These are phyloP conservation scores for Stereum hirsutum DNA, from an alignment of 1,284 basidiomycete species.

Conservation along the genomic window DNA sequence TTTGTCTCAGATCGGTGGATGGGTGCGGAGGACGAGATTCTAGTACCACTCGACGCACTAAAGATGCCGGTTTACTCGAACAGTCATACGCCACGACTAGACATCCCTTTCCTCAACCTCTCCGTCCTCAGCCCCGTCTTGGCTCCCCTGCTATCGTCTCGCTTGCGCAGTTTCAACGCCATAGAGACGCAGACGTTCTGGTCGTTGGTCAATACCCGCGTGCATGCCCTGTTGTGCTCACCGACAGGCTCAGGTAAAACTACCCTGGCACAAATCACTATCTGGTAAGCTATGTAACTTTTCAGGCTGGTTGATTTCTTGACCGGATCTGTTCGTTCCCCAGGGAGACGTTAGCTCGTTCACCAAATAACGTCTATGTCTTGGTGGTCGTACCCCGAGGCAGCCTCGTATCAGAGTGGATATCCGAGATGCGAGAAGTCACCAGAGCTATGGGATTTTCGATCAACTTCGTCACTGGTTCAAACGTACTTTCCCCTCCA, in stretches of 20 bases:
- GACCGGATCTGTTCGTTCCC: neutral
- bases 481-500: conserved; percentile 23
- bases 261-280: conserved; percentile 57
- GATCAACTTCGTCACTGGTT: conserved; percentile 30
- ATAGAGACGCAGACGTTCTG: conserved; percentile 92
- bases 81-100: conserved; percentile 62
- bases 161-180: conserved; percentile 62
- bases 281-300: conserved; percentile 47
- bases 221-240: conserved; percentile 75
- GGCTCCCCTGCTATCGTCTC: conserved; percentile 34
- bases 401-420: conserved; percentile 36
- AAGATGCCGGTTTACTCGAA: conserved; percentile 68
- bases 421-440: conserved; percentile 37
- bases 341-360: conserved; percentile 40
- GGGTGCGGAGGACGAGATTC: conserved; percentile 75
- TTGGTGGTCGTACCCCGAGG: conserved; percentile 48
- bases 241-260: conserved; percentile 83
- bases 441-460: conserved; percentile 30
- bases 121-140: conserved; percentile 42
- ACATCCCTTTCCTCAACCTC: conserved; percentile 74
- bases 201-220: conserved; percentile 64
- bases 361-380: conserved; percentile 33
- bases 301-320: neutral
- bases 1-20: conserved; percentile 93
- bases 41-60: conserved; percentile 59